Evolutionary conservation across 192 early-diverging fungal species (phyloP), one percentile per base, ranked within the genome.

Genomic region (Coemansia sp.): DNA sequence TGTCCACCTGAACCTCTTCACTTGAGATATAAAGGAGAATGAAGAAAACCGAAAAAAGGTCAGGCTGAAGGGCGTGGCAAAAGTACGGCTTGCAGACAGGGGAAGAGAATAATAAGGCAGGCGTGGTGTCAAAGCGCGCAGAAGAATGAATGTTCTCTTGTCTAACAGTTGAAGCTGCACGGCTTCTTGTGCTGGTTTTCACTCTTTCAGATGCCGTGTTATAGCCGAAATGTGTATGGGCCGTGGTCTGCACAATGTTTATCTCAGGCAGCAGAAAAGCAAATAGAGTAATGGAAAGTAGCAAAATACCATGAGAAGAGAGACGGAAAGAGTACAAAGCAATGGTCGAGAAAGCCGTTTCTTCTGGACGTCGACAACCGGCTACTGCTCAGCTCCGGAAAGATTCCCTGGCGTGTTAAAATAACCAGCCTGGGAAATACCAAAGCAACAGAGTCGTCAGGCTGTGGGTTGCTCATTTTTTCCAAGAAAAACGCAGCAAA

Each of bases 51-150:
- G 49, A 8, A 1, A 47, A 22, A 52, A 52, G 51, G n/a, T 52
- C 51, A 52, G 36, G 57, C 16, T 6, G 54, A 59, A 59, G n/a
- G 57, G 21, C 21, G 51, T 54, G 51, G 51, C 7, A 12, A 7
- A 6, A n/a, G 57, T 37, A 39, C 57, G 57, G 36, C 57, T 59
- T 41, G 37, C 57, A 59, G 57, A 16, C 10, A 47, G 46, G 46
- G 12, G 26, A 11, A 39, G 16, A 41, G 7, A 59, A 59, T 59
- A 59, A 19, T 19, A 57, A 5, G 26, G 26, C 21, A 10, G 55
- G 49, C 11, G 51, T 16, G 54, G 64, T 66, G 64, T 66, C 40
- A 66, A 55, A 66, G 39, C 51, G 64, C 6, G 40, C 37, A 59
- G 57, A 37, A 52, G 51, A 18, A 52, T n/a, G 51, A n/a, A 52